A percentile compares a stretch with the other conserved stretches of the same genome.
Conservation (phyloP, 2,329 filamentous ascomycete genomes). For the Verticillium klebahnii region DNA sequence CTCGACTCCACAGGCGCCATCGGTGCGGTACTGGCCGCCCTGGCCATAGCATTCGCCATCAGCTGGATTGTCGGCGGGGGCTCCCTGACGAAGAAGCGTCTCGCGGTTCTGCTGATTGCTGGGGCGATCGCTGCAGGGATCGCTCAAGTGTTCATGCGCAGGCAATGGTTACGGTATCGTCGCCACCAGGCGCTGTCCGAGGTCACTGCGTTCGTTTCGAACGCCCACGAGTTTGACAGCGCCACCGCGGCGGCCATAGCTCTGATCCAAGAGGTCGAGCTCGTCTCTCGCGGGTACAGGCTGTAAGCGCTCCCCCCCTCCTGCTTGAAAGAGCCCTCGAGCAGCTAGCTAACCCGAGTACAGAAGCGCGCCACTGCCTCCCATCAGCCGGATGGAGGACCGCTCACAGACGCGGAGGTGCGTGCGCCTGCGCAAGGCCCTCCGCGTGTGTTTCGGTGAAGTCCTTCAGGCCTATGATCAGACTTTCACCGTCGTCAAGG, state of each 20-base stretch:
- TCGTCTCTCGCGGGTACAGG: conserved; percentile 86
- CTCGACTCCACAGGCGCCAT: conserved; percentile 38
- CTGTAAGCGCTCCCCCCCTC: conserved; percentile 48
- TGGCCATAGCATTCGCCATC: conserved; percentile 65
- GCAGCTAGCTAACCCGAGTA: conserved; percentile 7
- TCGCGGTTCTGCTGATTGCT: conserved; percentile 39
- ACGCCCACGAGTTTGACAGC: conserved; percentile 76
- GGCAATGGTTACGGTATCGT: conserved; percentile 78
- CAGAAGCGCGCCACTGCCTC: conserved; percentile 83
- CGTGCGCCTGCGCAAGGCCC: conserved; percentile 69
- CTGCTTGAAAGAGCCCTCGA: not conserved
- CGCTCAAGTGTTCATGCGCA: conserved; percentile 67
- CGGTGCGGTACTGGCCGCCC: conserved; percentile 59
- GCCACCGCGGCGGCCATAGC: conserved; percentile 71
- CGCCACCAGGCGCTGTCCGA: conserved; percentile 69
- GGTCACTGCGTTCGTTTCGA: conserved; percentile 63
- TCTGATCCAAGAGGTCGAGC: conserved; percentile 90
- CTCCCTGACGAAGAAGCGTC: conserved; percentile 52
- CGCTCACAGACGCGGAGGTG: conserved; percentile 75
- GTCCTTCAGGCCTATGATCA: conserved; percentile 69
- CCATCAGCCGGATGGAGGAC: conserved; percentile 88
- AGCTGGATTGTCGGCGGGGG: conserved; percentile 60
- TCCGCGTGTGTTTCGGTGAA: conserved; percentile 65
- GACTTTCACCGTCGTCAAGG: conserved; percentile 63
- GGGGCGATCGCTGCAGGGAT: conserved; percentile 51